A percentile compares a stretch with the other conserved stretches of the same genome.
phyloP scores from a whole-genome alignment of 1,139 yeast genomes.

The Barnettozyma hawaiiensis region DNA sequence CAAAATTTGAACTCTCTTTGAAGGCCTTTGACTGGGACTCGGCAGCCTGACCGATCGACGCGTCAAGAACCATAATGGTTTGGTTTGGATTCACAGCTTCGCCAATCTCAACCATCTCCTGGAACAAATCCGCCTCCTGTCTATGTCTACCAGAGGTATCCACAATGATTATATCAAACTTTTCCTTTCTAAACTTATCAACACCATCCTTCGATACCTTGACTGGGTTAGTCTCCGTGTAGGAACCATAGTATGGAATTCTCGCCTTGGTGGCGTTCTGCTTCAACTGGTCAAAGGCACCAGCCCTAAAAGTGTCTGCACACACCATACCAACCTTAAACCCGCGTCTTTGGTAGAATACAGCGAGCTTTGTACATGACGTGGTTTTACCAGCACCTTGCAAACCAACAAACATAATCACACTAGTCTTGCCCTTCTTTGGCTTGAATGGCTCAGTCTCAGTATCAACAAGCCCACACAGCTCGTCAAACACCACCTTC shows the following conservation, averaged over 20 bases:
- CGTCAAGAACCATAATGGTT: constrained; percentile 96
- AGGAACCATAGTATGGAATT: constrained; percentile 92
- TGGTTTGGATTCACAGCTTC: constrained; percentile 84
- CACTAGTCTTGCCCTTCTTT: constrained; percentile 64
- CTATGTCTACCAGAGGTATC: constrained; percentile 98
- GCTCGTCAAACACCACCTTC: constrained; percentile 89
- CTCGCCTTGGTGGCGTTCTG: constrained; percentile 95
- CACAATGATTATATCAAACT: constrained; percentile 88
- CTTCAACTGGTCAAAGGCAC: constrained; percentile 97
- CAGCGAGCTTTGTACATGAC: constrained; percentile 93
- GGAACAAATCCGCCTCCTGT: constrained; percentile 86
- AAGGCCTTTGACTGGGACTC: constrained; percentile 92
- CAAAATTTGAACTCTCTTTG: constrained; percentile 88
- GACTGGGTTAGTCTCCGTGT: constrained; percentile 94
- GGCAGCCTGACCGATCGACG: constrained; percentile 97
- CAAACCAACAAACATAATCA: constrained; percentile 95
- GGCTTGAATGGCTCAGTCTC: constrained; percentile 70
- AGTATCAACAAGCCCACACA: constrained; percentile 77
- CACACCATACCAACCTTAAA: constrained; percentile 94
- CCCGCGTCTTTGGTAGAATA: constrained; percentile 88
- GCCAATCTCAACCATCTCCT: constrained; percentile 92
- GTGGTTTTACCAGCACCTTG: constrained; percentile 99
- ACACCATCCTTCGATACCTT: constrained; percentile 91
- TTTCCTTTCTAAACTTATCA: constrained; percentile 81
- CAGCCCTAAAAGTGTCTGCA: constrained; percentile 99